A percentile compares a stretch with the other conserved stretches of the same genome.
Conservation (phyloP, 2,329 filamentous ascomycete species). For the Paramyrothecium sp. region DNA sequence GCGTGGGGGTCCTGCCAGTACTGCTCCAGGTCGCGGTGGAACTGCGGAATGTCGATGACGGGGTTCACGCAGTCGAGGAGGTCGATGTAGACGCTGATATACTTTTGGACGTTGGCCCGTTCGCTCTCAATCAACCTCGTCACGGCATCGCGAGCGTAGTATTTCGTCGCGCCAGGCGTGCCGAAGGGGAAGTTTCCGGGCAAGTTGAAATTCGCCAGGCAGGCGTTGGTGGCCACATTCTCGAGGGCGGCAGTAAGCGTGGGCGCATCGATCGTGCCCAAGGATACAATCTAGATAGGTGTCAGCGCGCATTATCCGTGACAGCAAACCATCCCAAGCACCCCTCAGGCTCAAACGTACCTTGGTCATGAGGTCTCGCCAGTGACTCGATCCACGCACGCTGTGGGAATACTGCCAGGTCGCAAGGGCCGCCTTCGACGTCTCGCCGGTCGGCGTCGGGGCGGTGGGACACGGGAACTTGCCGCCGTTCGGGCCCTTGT, state of each 20-base stretch:
- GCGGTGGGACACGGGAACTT: conserved; percentile 29
- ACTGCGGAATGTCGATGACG: conserved; percentile 27
- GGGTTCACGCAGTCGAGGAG: conserved; percentile 32
- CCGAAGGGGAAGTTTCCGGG: conserved; percentile 37
- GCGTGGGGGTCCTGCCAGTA: conserved; percentile 28
- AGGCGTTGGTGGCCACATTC: conserved; percentile 31
- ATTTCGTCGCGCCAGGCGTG: conserved; percentile 30
- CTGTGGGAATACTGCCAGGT: conserved; percentile 32
- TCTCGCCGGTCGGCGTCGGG: conserved; percentile 15
- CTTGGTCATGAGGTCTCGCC: conserved; percentile 34
- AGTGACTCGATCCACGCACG: conserved; percentile 32
- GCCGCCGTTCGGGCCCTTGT: conserved; percentile 32
- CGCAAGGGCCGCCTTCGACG: conserved; percentile 24
- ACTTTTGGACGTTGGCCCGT: conserved; percentile 18
- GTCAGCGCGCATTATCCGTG: conserved; percentile 4
- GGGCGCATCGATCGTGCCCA: conserved; percentile 22
- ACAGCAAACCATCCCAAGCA: not conserved
- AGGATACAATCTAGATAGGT: conserved; percentile 19
- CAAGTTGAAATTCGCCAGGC: conserved; percentile 31
- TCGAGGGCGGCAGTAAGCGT: conserved; percentile 25
- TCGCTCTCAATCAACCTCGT: conserved; percentile 26
- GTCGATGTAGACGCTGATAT: conserved; percentile 26
- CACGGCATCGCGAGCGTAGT: conserved; percentile 27
- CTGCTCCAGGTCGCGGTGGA: conserved; percentile 24
- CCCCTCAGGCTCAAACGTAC: conserved; percentile 13